Evolutionary conservation across 164 flowering plant genomes (phyloP).

Genomic region (Liquidambar formosana): DNA sequence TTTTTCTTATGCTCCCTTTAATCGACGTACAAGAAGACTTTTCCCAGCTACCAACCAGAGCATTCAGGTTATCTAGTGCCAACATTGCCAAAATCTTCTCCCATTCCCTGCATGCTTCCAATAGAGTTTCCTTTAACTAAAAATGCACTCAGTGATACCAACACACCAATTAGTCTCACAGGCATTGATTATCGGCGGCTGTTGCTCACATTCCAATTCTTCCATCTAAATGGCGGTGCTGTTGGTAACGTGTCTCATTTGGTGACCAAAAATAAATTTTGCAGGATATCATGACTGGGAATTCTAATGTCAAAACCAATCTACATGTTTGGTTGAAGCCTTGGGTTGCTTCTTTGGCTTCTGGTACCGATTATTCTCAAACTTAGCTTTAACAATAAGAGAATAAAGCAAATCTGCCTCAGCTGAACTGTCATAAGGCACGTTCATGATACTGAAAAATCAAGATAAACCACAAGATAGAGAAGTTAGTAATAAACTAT

Average conservation of each 20-base stretch:
- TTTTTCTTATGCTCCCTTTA: no score
- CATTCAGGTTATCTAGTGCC: no score
- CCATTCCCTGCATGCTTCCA: no score
- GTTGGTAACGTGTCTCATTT: no score
- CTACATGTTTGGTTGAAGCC: constrained; percentile 60
- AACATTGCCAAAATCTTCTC: no score
- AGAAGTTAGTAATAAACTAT: no score
- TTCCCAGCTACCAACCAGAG: no score
- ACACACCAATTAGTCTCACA: background rate
- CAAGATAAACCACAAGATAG: background rate
- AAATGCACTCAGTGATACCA: background rate
- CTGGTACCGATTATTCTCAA: constrained; percentile 78
- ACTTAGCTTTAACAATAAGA: constrained; percentile 74
- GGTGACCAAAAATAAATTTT: no score
- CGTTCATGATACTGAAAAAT: constrained; percentile 50
- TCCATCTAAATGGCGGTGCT: background rate
- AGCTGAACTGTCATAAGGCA: constrained; percentile 56
- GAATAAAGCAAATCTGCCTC: constrained; percentile 80
- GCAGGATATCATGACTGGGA: no score
- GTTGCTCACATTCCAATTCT: background rate
- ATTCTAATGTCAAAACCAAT: constrained; percentile 46
- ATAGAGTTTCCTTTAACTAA: no score
- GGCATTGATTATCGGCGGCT: background rate
- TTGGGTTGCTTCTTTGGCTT: constrained; percentile 72
- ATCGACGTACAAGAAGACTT: no score